phyloP scores from a whole-genome alignment of 2,329 filamentous ascomycete genomes.

The Botrytis tulipae region DNA sequence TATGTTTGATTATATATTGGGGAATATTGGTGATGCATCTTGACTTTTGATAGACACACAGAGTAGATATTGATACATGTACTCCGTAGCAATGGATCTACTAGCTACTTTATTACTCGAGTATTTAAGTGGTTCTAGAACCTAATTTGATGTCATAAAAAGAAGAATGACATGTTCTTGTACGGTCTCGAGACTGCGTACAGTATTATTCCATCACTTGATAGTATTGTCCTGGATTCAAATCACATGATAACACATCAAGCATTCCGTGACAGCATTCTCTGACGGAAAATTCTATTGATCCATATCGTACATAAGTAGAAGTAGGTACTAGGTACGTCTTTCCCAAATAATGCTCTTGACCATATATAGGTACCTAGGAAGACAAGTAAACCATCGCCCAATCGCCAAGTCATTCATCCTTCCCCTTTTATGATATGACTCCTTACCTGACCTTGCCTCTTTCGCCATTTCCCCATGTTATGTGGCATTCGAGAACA shows the following conservation, averaged over 20 bases:
- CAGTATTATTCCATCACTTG: not conserved
- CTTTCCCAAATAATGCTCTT: not conserved
- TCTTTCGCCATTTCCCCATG: slow-evolving; percentile 2
- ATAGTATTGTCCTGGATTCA: not conserved
- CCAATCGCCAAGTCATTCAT: not conserved
- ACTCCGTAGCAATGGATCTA: not conserved
- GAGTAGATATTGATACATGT: not conserved
- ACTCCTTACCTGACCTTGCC: not conserved
- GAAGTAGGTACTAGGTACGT: not conserved
- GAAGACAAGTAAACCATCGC: not conserved
- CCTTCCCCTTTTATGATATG: not conserved
- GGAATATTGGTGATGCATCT: not conserved
- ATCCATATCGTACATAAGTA: not conserved
- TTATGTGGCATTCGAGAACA: not conserved
- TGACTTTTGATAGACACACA: not conserved
- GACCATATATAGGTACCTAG: not conserved
- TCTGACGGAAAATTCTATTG: not conserved
- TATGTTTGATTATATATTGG: not conserved
- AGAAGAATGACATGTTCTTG: not conserved
- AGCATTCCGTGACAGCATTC: not conserved
- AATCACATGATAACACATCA: not conserved
- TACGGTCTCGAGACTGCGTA: not conserved
- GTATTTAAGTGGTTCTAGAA: not conserved
- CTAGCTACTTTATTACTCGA: not conserved
- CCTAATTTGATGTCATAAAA: not conserved